phyloP scores from a whole-genome alignment of 352 stramenopile genomes.

The Phytophthora sansomeana region DNA sequence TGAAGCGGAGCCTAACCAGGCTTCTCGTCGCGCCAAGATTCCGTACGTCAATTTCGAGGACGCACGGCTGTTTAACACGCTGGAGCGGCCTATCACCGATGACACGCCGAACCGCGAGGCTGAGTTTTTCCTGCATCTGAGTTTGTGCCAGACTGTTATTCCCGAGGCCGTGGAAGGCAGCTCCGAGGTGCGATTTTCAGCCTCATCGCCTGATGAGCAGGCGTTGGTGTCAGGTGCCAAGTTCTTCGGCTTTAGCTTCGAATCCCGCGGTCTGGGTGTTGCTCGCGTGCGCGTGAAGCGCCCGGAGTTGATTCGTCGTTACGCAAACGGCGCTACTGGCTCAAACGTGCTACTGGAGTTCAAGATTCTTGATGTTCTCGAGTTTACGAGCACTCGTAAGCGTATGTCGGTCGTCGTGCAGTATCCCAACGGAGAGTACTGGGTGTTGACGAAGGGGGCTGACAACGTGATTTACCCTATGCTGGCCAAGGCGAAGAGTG shows the following conservation, averaged over 20 bases:
- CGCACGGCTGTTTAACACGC: slow-evolving; percentile 48
- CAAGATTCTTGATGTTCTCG: slow-evolving; percentile 93
- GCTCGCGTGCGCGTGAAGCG: slow-evolving; percentile 66
- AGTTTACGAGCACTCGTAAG: slow-evolving; percentile 94
- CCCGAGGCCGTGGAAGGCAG: slow-evolving; percentile 61
- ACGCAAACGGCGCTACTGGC: slow-evolving; percentile 34
- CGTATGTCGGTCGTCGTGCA: slow-evolving; percentile 85
- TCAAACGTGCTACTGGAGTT: slow-evolving; percentile 70
- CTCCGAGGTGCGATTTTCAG: slow-evolving; percentile 68
- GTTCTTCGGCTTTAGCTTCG: slow-evolving; percentile 81
- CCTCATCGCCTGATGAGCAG: slow-evolving; percentile 89
- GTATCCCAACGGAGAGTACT: slow-evolving; percentile 73
- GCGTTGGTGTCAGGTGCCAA: slow-evolving; percentile 89
- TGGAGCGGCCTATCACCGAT: slow-evolving; percentile 43
- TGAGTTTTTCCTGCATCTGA: slow-evolving; percentile 88
- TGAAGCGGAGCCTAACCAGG: slow-evolving; percentile 36
- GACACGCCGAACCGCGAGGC: slow-evolving; percentile 50
- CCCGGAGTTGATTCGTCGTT: slow-evolving; percentile 40
- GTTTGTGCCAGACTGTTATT: slow-evolving; percentile 86
- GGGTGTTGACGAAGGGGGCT: slow-evolving; percentile 90
- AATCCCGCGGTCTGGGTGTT: slow-evolving; percentile 68
- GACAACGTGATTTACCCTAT: slow-evolving; percentile 93
- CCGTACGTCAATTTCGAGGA: slow-evolving; percentile 89
- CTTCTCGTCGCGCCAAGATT: slow-evolving; percentile 39
- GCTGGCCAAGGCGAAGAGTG: slow-evolving; percentile 65